Conservation (phyloP, 805 yeast genomes). For the Lipomyces orientalis region DNA sequence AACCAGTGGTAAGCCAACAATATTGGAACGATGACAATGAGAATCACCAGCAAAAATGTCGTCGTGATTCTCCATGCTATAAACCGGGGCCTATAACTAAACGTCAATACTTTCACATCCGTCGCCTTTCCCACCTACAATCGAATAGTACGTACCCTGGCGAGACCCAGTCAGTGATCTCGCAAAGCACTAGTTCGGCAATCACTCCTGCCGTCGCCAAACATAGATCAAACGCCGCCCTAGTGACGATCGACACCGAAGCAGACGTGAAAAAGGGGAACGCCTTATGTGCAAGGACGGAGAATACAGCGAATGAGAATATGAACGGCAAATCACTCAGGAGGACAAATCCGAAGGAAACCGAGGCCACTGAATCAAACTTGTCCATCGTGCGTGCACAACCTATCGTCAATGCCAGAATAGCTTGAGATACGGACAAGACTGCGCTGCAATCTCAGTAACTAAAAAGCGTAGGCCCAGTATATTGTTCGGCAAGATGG, state of each 20-base stretch:
- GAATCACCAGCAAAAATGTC: slow-evolving; percentile 40
- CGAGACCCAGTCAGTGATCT: slow-evolving; percentile 44
- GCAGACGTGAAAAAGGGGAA: slow-evolving; percentile 34
- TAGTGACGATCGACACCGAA: slow-evolving; percentile 29
- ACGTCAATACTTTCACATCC: neutral
- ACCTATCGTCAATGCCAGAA: neutral
- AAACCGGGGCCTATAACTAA: slow-evolving; percentile 31
- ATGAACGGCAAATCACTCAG: slow-evolving; percentile 33
- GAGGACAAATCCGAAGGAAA: slow-evolving; percentile 25
- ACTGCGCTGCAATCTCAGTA: neutral
- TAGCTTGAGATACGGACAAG: neutral
- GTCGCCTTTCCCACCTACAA: neutral
- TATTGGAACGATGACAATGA: slow-evolving; percentile 44
- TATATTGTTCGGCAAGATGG: neutral
- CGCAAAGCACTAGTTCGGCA: slow-evolving; percentile 49
- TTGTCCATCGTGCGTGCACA: neutral
- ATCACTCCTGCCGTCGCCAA: slow-evolving; percentile 42
- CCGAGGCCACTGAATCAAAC: slow-evolving; percentile 14
- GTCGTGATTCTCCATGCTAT: slow-evolving; percentile 42
- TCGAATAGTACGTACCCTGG: slow-evolving; percentile 31
- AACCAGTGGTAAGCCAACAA: slow-evolving; percentile 40
- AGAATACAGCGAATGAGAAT: slow-evolving; percentile 28
- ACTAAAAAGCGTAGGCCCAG: neutral
- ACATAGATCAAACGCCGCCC: slow-evolving; percentile 32
- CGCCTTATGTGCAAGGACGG: slow-evolving; percentile 34